Evolutionary conservation across 306 rosid genomes (phyloP), one percentile per base, ranked within the genome.

Genomic region (Elaeagnus macrophylla): DNA sequence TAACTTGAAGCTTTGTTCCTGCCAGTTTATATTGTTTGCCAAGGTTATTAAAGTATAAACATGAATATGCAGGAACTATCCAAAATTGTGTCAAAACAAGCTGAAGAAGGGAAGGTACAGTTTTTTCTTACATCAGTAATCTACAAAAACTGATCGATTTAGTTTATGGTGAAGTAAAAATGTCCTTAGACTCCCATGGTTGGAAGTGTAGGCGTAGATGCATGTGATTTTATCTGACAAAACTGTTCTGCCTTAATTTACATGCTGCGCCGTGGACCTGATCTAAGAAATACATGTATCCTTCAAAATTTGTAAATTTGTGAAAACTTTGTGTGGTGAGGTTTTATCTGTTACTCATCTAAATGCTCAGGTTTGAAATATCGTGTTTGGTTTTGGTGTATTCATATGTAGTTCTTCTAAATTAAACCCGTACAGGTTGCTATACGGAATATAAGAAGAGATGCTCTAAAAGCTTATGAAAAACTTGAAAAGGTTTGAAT

Each of bases 51-150:
- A 39, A 32, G 12, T 16, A 9, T 41, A 25, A 5, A 12, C 32
- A 5, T 51, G 20, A 36, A 58, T 5, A 18, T 73, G 13, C 81
- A 91, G 99, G 96, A 91, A 70, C 64, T 91, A 59, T 67, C 82
- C 6, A 91, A 91, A 78, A 49, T 84, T 64, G 99, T 79, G 64
- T 77, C 96, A 44, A 91, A 91, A 76, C 95, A 82, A 70, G 67
- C 86, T 36, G 99, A 91, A 81, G 99, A 91, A 63, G 99, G 99
- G 69, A 91, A 91, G 96, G 99, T 91, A 83, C 40, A 11, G 36
- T 71, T 39, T 37, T 13, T 32, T 38, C 9, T 35, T n/a, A n/a
- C n/a, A n/a, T n/a, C n/a, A n/a, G n/a, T n/a, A n/a, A n/a, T n/a
- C n/a, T n/a, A n/a, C n/a, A n/a, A n/a, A n/a, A n/a, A n/a, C n/a